A percentile compares a stretch with the other conserved stretches of the same genome.
These are phyloP conservation scores for Thelephora ganbajun DNA, from an alignment of 768 basidiomycete species.

Conservation along the genomic window DNA sequence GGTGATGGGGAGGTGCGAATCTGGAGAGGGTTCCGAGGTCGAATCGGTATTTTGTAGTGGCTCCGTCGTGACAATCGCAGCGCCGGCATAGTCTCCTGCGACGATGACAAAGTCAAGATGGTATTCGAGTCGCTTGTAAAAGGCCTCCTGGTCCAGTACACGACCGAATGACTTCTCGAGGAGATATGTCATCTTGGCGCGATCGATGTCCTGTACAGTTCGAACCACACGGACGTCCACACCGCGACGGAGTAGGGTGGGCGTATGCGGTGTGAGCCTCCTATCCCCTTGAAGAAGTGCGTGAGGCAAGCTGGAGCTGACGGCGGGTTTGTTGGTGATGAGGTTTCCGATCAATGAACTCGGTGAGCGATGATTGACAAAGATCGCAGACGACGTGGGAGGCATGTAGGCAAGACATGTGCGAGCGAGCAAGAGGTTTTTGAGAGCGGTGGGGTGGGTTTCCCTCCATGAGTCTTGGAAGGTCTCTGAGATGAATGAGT, in stretches of 20 bases:
- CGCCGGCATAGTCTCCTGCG: conserved; percentile 91
- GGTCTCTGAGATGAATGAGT: conserved; percentile 69
- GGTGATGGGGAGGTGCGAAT: conserved; percentile 36
- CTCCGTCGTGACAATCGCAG: conserved; percentile 79
- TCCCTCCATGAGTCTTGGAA: conserved; percentile 67
- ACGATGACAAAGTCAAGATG: conserved; percentile 85
- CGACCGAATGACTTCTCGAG: conserved; percentile 81
- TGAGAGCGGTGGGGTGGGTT: conserved; percentile 72
- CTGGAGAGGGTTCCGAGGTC: conserved; percentile 7
- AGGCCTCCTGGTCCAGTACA: conserved; percentile 53
- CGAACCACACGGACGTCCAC: conserved; percentile 77
- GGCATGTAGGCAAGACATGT: conserved; percentile 91
- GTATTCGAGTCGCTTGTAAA: conserved; percentile 65
- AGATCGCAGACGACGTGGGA: conserved; percentile 80
- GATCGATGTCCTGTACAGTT: conserved; percentile 55
- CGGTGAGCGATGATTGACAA: conserved; percentile 95
- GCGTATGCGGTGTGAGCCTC: conserved; percentile 79
- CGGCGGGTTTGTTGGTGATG: conserved; percentile 94
- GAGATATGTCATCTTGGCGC: conserved; percentile 56
- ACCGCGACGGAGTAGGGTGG: conserved; percentile 84
- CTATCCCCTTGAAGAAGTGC: conserved; percentile 80
- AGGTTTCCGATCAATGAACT: conserved; percentile 93
- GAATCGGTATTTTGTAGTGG: conserved; percentile 23
- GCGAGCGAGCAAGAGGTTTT: conserved; percentile 73
- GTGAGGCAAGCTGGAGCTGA: conserved; percentile 90